A percentile compares a stretch with the other conserved stretches of the same genome.
Evolutionary conservation across 1,284 basidiomycete species (phyloP).

Genomic region (Boletus smithii): DNA sequence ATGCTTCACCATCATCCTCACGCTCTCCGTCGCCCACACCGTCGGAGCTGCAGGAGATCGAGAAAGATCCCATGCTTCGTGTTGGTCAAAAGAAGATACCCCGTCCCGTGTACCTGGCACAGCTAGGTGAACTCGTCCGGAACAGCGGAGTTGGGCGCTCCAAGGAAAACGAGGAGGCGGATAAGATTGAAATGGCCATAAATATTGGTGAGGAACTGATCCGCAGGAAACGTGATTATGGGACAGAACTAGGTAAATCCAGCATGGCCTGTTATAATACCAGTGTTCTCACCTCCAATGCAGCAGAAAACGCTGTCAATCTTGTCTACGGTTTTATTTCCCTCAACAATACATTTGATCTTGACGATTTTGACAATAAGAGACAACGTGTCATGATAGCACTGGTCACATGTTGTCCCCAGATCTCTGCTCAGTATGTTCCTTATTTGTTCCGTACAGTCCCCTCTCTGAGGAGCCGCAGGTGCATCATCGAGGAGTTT

Average conservation of each 20-base stretch:
- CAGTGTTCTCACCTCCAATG: slow-evolving; percentile 2
- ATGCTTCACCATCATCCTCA: slow-evolving; percentile 64
- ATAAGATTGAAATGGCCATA: slow-evolving; percentile 76
- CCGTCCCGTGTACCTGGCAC: slow-evolving; percentile 79
- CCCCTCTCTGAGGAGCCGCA: slow-evolving; percentile 33
- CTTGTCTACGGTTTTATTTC: slow-evolving; percentile 72
- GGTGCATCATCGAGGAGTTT: slow-evolving; percentile 86
- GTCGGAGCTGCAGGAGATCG: slow-evolving; percentile 77
- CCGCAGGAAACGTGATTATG: slow-evolving; percentile 76
- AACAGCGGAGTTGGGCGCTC: slow-evolving; percentile 44
- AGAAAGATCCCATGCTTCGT: slow-evolving; percentile 76
- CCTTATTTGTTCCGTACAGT: not conserved
- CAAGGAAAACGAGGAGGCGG: slow-evolving; percentile 67
- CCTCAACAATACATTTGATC: slow-evolving; percentile 81
- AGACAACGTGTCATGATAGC: slow-evolving; percentile 77
- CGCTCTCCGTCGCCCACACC: slow-evolving; percentile 77
- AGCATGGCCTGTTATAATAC: not conserved
- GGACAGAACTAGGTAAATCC: slow-evolving; percentile 75
- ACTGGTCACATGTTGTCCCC: slow-evolving; percentile 76
- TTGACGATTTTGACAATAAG: slow-evolving; percentile 76
- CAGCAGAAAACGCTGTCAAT: slow-evolving; percentile 87
- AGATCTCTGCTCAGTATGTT: slow-evolving; percentile 75
- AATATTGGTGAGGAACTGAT: slow-evolving; percentile 78
- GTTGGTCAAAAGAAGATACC: slow-evolving; percentile 63
- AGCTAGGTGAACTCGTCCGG: slow-evolving; percentile 71